phyloP scores from a whole-genome alignment of 371 early-diverging fungal species.

The Thermomucor indicae-seudaticae region DNA sequence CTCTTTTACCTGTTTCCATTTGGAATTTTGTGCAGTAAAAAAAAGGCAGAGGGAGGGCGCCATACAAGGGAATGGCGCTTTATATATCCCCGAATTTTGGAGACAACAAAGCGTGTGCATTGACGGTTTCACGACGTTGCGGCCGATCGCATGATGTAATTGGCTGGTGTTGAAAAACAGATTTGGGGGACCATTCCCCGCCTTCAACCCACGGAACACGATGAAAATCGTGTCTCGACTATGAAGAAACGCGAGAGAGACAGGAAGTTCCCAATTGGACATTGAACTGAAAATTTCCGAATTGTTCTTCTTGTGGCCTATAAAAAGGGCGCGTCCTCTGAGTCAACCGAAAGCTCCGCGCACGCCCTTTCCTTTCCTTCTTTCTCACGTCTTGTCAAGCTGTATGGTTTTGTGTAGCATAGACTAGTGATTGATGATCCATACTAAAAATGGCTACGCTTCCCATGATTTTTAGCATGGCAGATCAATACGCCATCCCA shows the following conservation, averaged over 20 bases:
- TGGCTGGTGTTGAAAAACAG: too few relatives aligned
- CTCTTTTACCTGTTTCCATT: conserved; percentile 5
- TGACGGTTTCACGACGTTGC: not conserved
- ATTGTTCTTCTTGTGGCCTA: too few relatives aligned
- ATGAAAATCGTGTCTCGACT: too few relatives aligned
- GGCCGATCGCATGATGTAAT: conserved; percentile 11
- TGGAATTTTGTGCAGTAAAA: not conserved
- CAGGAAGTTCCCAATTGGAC: too few relatives aligned
- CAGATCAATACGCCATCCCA: conserved; percentile 1
- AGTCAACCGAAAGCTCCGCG: too few relatives aligned
- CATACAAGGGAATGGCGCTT: not conserved
- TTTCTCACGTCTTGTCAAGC: too few relatives aligned
- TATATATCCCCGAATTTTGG: not conserved
- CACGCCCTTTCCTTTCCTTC: not conserved
- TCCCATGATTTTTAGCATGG: not conserved
- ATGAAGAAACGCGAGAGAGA: too few relatives aligned
- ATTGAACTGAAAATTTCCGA: too few relatives aligned
- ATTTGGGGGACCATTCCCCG: not conserved
- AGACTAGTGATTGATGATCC: not conserved
- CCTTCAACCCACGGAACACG: not conserved
- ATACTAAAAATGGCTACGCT: not conserved
- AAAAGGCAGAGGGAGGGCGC: not conserved
- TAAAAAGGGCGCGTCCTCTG: too few relatives aligned
- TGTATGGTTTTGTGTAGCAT: not conserved
- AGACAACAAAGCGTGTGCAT: too few relatives aligned